These are phyloP conservation scores for Colletotrichum sp. DNA, from an alignment of 2,329 filamentous ascomycete species.

Conservation along the genomic window DNA sequence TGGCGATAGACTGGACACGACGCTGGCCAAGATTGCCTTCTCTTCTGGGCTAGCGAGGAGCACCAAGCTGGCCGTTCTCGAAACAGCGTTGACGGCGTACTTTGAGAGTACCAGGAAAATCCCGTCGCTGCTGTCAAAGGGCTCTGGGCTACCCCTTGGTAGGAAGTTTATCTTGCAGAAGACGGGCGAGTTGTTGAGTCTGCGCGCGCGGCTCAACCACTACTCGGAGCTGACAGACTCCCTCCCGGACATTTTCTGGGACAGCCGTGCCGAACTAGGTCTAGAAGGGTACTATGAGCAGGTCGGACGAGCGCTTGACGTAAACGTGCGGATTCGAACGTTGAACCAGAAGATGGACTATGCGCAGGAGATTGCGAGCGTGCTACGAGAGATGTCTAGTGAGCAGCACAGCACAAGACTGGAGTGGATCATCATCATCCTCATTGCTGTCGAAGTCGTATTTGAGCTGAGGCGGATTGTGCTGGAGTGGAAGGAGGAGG, in stretches of 20 bases:
- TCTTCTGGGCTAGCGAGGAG: slow-evolving; percentile 91
- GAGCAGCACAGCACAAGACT: slow-evolving; percentile 88
- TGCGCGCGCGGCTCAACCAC: slow-evolving; percentile 92
- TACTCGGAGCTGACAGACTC: slow-evolving; percentile 97
- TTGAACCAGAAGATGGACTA: slow-evolving; percentile 99
- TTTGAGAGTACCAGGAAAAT: slow-evolving; percentile 87
- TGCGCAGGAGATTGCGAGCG: slow-evolving; percentile 90
- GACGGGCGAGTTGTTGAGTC: slow-evolving; percentile 87
- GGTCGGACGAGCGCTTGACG: slow-evolving; percentile 87
- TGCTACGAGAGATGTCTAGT: slow-evolving; percentile 85
- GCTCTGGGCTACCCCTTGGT: slow-evolving; percentile 50
- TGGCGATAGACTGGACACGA: slow-evolving; percentile 58
- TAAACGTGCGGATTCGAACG: slow-evolving; percentile 87
- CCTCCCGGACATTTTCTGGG: slow-evolving; percentile 96
- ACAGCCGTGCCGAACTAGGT: slow-evolving; percentile 84
- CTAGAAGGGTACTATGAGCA: slow-evolving; percentile 96
- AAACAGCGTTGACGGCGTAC: slow-evolving; percentile 81
- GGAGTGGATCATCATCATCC: slow-evolving; percentile 93
- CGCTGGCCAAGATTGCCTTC: slow-evolving; percentile 94
- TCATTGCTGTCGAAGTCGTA: slow-evolving; percentile 90
- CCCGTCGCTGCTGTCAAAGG: slow-evolving; percentile 76
- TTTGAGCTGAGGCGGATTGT: slow-evolving; percentile 82
- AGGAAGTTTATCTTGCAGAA: slow-evolving; percentile 86
- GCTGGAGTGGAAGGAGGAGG: slow-evolving; percentile 60
- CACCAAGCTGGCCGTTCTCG: slow-evolving; percentile 92